Evolutionary conservation across 352 stramenopile species (phyloP), one percentile per base, ranked within the genome.

Genomic region (Pythium phragmitis): DNA sequence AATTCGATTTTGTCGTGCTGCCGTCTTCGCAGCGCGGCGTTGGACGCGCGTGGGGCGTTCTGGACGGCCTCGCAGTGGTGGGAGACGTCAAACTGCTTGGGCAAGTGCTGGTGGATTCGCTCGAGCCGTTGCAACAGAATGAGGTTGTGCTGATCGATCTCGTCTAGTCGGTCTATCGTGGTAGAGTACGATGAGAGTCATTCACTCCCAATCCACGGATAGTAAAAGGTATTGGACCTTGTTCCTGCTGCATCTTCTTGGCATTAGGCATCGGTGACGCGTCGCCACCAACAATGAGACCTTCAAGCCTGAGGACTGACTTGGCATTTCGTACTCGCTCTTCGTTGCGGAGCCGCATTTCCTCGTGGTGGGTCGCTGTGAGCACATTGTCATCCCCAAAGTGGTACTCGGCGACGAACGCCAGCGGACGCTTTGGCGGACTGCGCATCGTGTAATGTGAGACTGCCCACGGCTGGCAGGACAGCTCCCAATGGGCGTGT

Each of bases 321-420:
- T 86, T 77, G 0, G 75, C 74, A 5, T 86, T 67, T 39, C 74
- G 71, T 2, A 90, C 52, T 16, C 77, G 69, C n/a, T 69, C 70
- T 49, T 81, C 67, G 57, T 85, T 76, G 42, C 73, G 73, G n/a
- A 82, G 55, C 0, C 77, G 73, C 23, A 69, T 63, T 42, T 85
- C 74, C 51, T 90, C 75, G 12, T 76, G 60, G 57, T 73, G 70
- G 16, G 68, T 77, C 30, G 77, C 74, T 7, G 79, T 90, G 54
- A 90, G 58, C 23, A 88, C 51, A 41, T 88, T 90, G 36, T 83
- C 76, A 7, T 87, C 77, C 4, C 68, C 79, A 58, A 85, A 90
- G 42, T 85, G 72, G 61, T 90, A 90, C 53, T 90, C 81, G 12
- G 79, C 77, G 14, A 79, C 60, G 58, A 85, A 90, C 33, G 81